Conservation (phyloP, 2,329 filamentous ascomycete genomes). For the Fusarium continuum region DNA sequence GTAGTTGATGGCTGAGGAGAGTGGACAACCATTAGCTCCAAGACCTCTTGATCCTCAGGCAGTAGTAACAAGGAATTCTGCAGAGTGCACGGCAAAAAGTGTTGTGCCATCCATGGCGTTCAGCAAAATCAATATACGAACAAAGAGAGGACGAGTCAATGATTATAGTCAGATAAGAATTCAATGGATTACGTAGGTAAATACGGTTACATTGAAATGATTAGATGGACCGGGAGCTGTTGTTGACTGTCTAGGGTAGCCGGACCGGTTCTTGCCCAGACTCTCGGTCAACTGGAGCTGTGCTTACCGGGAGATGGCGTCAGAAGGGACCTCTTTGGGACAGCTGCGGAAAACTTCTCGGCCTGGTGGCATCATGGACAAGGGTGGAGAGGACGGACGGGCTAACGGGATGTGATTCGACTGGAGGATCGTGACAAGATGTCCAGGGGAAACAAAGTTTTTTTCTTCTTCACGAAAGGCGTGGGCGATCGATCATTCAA, state of each 20-base stretch:
- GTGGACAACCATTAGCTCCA: neutral
- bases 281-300: slow-evolving; percentile 22
- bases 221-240: too few species aligned
- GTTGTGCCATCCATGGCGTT: neutral
- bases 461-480: neutral
- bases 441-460: slow-evolving; percentile 32
- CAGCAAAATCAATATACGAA: neutral
- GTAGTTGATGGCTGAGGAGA: neutral
- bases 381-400: slow-evolving; percentile 17
- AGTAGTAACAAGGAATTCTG: neutral
- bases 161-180: too few species aligned
- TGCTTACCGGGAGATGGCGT: slow-evolving; percentile 35
- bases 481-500: slow-evolving; percentile 3
- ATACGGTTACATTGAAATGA: too few species aligned
- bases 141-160: too few species aligned
- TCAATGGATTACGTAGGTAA: too few species aligned
- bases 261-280: slow-evolving; percentile 16
- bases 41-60: neutral
- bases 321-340: slow-evolving; percentile 30
- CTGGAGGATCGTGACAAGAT: slow-evolving; percentile 17
- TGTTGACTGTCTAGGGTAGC: slow-evolving; percentile 24
- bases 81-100: neutral
- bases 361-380: slow-evolving; percentile 35
- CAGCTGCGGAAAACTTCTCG: slow-evolving; percentile 18
- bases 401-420: slow-evolving; percentile 34